phyloP scores from a whole-genome alignment of 495 filamentous ascomycete genomes.

The Parachaetomium inaequale region DNA sequence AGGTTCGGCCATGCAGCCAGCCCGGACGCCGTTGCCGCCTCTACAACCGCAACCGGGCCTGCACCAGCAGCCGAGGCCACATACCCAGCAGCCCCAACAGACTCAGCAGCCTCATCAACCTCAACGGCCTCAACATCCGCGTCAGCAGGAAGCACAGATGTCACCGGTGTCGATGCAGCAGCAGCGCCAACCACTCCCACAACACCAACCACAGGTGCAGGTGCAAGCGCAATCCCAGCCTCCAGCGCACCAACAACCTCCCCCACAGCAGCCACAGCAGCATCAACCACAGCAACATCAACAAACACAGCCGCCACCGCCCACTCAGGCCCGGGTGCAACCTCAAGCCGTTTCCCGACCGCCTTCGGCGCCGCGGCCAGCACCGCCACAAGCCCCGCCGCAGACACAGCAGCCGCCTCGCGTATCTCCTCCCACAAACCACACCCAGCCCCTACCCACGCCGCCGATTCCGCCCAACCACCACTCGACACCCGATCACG shows the following conservation, averaged over 20 bases:
- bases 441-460: neutral
- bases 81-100: constrained; percentile 17
- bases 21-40: constrained; percentile 19
- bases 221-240: constrained; percentile 5
- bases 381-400: neutral
- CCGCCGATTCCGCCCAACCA: constrained; percentile 28
- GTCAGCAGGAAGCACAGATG: constrained; percentile 1
- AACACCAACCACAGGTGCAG: constrained; percentile 10
- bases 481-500: constrained; percentile 30
- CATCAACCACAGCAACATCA: constrained; percentile 2
- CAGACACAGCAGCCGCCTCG: constrained; percentile 6
- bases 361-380: neutral
- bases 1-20: constrained; percentile 13
- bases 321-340: neutral
- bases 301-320: constrained; percentile 8
- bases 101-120: constrained; percentile 18
- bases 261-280: neutral
- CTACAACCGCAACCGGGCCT: constrained; percentile 14
- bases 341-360: neutral
- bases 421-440: neutral
- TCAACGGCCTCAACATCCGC: constrained; percentile 11
- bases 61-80: constrained; percentile 16
- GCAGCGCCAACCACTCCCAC: constrained; percentile 2
- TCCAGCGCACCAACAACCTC: neutral
- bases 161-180: neutral